Base-by-base conservation (phyloP, 345 rosid species). In the Eucalyptus cladocalyx region DNA sequence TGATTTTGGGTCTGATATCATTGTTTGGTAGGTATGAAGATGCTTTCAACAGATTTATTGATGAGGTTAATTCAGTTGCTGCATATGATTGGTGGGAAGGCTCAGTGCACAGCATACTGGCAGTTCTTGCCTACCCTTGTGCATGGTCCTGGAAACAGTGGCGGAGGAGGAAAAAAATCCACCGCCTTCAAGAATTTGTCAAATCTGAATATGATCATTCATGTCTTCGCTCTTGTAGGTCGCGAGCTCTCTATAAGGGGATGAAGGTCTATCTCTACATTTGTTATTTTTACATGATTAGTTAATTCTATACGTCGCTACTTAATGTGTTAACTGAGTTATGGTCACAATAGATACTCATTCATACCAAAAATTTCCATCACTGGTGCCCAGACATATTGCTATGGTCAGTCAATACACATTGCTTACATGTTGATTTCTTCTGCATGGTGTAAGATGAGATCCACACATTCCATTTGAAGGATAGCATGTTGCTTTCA, bases 61-160 rank as follows among this genome's bases (percentile, higher is more conserved):
- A 97, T 90, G 99, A 96, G 92, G 96, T 98, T 49, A 98, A 98
- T 93, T 96, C 99, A 69, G 97, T 96, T 90, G 98, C 99, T 89
- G 99, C 99, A 72, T 98, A 96, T 94, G 97, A 98, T 91, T 98
- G 99, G 99, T 98, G 99, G 99, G 99, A 98, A 93, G 99, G 99
- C 89, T 97, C 99, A 58, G 96, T 97, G 49, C 98, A 97, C 91
- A 95, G 98, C 92, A 98, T 98, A 91, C 96, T 98, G 28, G 94
- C 97, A 88, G 92, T 98, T 90, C 95, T 98, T 89, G 99, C 98
- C 89, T 95, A 96, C 92, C 99, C 99, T 89, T 96, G 97, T 88
- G 97, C 99, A 88, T 98, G 99, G 99, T 98, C 99, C 48, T 98
- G 99, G 99, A 96, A 97, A 91, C 99, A 98, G 87, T 98, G 99